Conservation (phyloP, 257 asterid genomes). For the Perilla frutescens region DNA sequence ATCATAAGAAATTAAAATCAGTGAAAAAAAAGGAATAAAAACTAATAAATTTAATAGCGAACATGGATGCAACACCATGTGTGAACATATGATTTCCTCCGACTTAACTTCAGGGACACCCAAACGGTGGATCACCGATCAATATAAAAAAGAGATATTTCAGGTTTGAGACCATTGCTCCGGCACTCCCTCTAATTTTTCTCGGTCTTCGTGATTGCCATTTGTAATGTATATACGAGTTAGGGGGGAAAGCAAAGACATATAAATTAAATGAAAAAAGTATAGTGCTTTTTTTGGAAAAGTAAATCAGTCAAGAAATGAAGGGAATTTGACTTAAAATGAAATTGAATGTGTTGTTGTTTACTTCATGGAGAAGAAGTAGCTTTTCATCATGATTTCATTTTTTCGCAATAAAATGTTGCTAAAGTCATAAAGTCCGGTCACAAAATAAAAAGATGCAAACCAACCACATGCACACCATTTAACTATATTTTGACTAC, state of each 20-base stretch:
- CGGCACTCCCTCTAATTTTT: no score
- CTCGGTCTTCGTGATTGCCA: no score
- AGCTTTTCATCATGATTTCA: neutral
- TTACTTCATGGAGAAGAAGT: conserved; percentile 26
- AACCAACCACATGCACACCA: conserved; percentile 22
- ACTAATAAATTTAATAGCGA: no score
- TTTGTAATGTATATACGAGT: no score
- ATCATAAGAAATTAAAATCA: no score
- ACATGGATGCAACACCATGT: no score
- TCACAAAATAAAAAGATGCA: conserved; percentile 6
- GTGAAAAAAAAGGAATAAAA: no score
- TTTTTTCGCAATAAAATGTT: neutral
- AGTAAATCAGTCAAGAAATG: neutral
- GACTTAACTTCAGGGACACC: no score
- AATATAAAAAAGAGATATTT: no score
- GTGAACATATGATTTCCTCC: no score
- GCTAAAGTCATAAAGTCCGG: conserved; percentile 12
- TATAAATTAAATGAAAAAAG: neutral
- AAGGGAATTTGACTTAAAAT: neutral
- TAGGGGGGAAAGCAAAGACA: neutral
- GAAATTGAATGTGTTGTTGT: neutral
- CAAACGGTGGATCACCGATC: no score
- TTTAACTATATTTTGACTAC: neutral
- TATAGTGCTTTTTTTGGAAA: conserved; percentile 16
- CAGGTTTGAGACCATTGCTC: no score